phyloP scores from a whole-genome alignment of 139 green algal species.

The Asterochloris sp. region DNA sequence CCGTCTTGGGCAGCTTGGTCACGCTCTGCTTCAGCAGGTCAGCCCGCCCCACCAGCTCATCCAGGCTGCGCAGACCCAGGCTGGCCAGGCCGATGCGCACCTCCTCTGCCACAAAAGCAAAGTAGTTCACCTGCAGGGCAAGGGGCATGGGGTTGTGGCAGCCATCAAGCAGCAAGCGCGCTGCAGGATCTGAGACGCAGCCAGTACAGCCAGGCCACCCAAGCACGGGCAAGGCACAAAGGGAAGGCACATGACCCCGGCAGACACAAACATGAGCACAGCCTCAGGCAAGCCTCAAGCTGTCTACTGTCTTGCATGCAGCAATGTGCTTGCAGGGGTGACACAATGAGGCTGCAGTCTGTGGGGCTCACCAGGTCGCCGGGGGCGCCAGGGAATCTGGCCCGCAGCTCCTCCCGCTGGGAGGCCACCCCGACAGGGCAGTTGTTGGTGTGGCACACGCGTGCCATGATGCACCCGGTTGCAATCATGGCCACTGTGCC shows the following conservation, averaged over 20 bases:
- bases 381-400: slow-evolving; percentile 91
- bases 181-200: not conserved
- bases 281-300: too few species aligned
- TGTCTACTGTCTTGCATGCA: too few species aligned
- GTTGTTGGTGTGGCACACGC: slow-evolving; percentile 99
- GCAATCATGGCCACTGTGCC: slow-evolving; percentile 99
- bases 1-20: slow-evolving; percentile 84
- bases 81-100: slow-evolving; percentile 75
- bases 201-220: not conserved
- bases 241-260: too few species aligned
- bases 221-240: not conserved
- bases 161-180: not conserved
- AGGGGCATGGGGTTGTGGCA: too few species aligned
- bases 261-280: too few species aligned
- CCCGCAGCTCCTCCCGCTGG: slow-evolving; percentile 96
- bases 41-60: slow-evolving; percentile 90
- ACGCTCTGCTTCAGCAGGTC: slow-evolving; percentile 68
- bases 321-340: too few species aligned
- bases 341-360: not conserved
- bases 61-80: slow-evolving; percentile 80
- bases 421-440: slow-evolving; percentile 96
- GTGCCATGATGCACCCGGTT: slow-evolving; percentile 98
- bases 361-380: slow-evolving; percentile 50
- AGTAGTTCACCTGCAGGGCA: slow-evolving; percentile 87
- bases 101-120: slow-evolving; percentile 93